Conservation (phyloP, 108 stramenopile genomes). For the Cyclostephanos invisitatus region DNA sequence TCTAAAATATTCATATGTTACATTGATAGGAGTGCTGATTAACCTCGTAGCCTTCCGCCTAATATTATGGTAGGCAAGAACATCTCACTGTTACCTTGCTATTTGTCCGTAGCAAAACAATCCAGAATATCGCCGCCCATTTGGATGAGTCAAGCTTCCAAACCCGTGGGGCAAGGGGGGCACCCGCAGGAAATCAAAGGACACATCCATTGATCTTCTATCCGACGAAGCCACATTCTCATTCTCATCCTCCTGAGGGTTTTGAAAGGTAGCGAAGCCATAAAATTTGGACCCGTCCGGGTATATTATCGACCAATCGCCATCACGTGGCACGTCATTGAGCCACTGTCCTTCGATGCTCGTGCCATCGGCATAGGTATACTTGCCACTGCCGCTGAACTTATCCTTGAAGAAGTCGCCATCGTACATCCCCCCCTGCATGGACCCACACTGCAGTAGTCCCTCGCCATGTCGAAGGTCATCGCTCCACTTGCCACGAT, state of each 20-base stretch:
- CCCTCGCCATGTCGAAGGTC: conserved; percentile 44
- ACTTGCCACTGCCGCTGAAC: conserved; percentile 37
- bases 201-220: not conserved
- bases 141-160: conserved; percentile 38
- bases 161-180: conserved; percentile 46
- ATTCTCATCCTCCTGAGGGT: conserved; percentile 12
- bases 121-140: conserved; percentile 36
- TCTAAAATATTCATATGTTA: too few relatives aligned
- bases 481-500: conserved; percentile 42
- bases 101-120: conserved; percentile 36
- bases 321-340: conserved; percentile 37
- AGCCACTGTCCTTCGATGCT: conserved; percentile 49
- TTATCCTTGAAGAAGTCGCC: conserved; percentile 36
- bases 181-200: conserved; percentile 19
- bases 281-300: conserved; percentile 44
- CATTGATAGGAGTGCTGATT: too few relatives aligned
- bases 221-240: conserved; percentile 1
- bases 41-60: too few relatives aligned
- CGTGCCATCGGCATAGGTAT: conserved; percentile 33
- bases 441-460: conserved; percentile 9
- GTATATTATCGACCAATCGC: conserved; percentile 51
- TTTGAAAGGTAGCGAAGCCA: conserved; percentile 41
- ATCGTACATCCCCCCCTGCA: conserved; percentile 18
- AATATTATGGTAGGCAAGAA: too few relatives aligned
- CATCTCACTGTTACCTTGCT: not conserved